These are phyloP conservation scores for Balakata baccata DNA, from an alignment of 345 rosid species.

Conservation along the genomic window DNA sequence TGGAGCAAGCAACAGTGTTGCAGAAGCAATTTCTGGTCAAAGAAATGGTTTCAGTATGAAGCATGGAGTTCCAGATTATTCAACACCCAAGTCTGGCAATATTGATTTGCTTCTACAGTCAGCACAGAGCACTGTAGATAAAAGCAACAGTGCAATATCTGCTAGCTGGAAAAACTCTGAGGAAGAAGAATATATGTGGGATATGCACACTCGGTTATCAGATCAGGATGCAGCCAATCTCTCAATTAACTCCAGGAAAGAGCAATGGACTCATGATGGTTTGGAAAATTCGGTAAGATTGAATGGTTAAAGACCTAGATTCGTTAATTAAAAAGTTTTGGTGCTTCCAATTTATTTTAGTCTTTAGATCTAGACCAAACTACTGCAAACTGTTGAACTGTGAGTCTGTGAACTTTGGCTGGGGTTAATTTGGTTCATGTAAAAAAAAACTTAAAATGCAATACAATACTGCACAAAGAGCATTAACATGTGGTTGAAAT, in stretches of 20 bases:
- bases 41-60: slow-evolving; percentile 57
- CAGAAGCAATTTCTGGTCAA: slow-evolving; percentile 55
- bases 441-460: background rate
- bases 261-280: slow-evolving; percentile 48
- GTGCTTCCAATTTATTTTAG: background rate
- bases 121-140: slow-evolving; percentile 35
- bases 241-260: slow-evolving; percentile 48
- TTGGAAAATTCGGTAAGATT: slow-evolving; percentile 66
- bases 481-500: background rate
- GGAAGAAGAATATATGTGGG: slow-evolving; percentile 99
- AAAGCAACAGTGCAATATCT: slow-evolving; percentile 45
- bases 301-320: background rate
- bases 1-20: slow-evolving; percentile 45
- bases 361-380: background rate
- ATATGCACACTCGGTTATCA: slow-evolving; percentile 65
- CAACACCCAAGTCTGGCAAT: slow-evolving; percentile 44
- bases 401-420: background rate
- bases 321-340: background rate
- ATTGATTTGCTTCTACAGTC: slow-evolving; percentile 37
- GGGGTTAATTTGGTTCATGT: background rate
- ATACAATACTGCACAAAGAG: background rate
- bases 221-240: slow-evolving; percentile 49
- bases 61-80: slow-evolving; percentile 47
- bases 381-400: background rate
- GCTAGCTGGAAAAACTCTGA: slow-evolving; percentile 90